These are phyloP conservation scores for Lachnellula suecica DNA, from an alignment of 2,329 filamentous ascomycete species.

Conservation along the genomic window DNA sequence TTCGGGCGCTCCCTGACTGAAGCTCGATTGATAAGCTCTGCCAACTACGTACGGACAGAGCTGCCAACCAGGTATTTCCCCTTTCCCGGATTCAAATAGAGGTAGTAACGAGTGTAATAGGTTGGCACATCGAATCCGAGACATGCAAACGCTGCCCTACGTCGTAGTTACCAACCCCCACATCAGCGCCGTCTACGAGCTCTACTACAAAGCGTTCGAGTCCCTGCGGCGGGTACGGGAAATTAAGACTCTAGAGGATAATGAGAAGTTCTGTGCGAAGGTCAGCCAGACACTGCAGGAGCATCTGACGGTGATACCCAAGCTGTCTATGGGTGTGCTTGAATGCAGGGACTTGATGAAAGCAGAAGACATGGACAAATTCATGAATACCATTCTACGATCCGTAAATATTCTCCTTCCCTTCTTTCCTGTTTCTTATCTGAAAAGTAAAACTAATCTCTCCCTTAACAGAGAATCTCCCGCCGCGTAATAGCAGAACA, in stretches of 20 bases:
- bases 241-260: slow-evolving; percentile 83
- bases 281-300: slow-evolving; percentile 79
- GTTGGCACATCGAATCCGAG: slow-evolving; percentile 88
- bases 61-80: slow-evolving; percentile 70
- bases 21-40: slow-evolving; percentile 83
- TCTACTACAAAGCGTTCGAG: slow-evolving; percentile 97
- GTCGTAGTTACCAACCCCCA: slow-evolving; percentile 95
- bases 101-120: slow-evolving; percentile 42
- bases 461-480: slow-evolving; percentile 71
- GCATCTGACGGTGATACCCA: slow-evolving; percentile 90
- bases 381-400: slow-evolving; percentile 92
- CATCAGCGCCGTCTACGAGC: slow-evolving; percentile 90
- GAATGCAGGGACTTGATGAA: slow-evolving; percentile 85
- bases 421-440: slow-evolving; percentile 3
- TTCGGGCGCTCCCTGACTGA: slow-evolving; percentile 94
- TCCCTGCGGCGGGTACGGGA: slow-evolving; percentile 80
- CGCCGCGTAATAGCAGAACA: slow-evolving; percentile 96
- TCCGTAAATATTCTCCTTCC: slow-evolving; percentile 53
- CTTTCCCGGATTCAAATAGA: neutral
- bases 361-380: slow-evolving; percentile 78
- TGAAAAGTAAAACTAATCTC: neutral
- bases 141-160: slow-evolving; percentile 96
- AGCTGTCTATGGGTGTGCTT: slow-evolving; percentile 89
- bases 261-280: slow-evolving; percentile 80
- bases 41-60: slow-evolving; percentile 96